phyloP scores from a whole-genome alignment of 768 basidiomycete genomes.

The Phaffia tasmanica region DNA sequence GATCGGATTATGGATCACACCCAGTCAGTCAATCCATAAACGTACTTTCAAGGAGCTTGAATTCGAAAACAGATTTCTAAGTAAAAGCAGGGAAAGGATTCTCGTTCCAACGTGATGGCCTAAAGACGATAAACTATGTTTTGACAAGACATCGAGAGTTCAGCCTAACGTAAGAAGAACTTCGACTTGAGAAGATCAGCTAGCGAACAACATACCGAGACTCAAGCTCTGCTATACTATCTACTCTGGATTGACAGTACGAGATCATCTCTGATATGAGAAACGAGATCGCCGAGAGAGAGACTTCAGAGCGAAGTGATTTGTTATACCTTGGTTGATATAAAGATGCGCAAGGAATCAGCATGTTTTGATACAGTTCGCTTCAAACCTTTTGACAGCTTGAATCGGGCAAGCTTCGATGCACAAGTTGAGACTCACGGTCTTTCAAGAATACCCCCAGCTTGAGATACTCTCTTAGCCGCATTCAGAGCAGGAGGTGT shows the following conservation, averaged over 20 bases:
- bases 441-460: conserved; percentile 8
- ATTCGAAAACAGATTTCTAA: conserved; percentile 34
- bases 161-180: not conserved
- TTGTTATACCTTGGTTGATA: conserved; percentile 46
- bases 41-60: conserved; percentile 30
- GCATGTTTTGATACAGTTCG: not conserved
- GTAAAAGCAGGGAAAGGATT: conserved; percentile 46
- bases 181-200: not conserved
- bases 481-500: not conserved
- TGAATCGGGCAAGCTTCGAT: not conserved
- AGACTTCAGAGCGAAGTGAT: conserved; percentile 71
- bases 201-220: conserved; percentile 50
- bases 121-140: conserved; percentile 66
- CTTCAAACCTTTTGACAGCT: not conserved
- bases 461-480: not conserved
- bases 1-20: not conserved
- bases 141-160: not conserved
- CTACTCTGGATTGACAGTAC: conserved; percentile 91
- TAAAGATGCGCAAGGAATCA: not conserved
- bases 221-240: conserved; percentile 90
- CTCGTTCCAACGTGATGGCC: conserved; percentile 86
- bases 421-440: not conserved
- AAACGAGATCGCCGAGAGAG: conserved; percentile 71
- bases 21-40: not conserved
- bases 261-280: conserved; percentile 87